Base-by-base conservation (phyloP, 768 basidiomycete species). In the Psilocybe cyanescens region DNA sequence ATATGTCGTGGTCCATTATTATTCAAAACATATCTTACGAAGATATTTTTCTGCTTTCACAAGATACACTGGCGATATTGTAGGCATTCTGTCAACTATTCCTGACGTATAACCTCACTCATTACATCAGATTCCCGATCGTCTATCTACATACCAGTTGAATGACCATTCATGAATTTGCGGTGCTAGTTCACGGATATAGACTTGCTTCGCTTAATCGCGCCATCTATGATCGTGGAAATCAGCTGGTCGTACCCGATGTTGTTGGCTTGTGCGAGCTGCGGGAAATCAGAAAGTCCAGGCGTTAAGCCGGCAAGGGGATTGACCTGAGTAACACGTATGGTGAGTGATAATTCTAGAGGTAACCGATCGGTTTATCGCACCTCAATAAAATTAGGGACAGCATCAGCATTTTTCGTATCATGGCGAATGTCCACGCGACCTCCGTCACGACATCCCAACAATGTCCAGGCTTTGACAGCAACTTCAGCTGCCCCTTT, bases 381-480 rank as follows among this genome's bases (percentile, higher is more conserved):
- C 41, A 60, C 65, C 58, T 67, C 66, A 31, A 64, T 65, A 24
- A 67, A 56, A 45, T 65, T 62, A 0, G 63, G 61, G 12, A 62
- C 37, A 24, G 61, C 63, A 16, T 57, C 24, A 8, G 14, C 17
- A 8, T 41, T 54, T 47, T 53, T 51, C 29, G 28, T 58, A 45
- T 68, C 60, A 17, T 60, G 46, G 11, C 69, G 67, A 50, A 69
- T 48, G 37, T 69, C 68, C 8, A 71, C 44, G 19, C 70, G 63
- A 3, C 70, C 70, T 47, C 64, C 66, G 57, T 71, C 70, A 19
- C 66, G 62, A 39, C 69, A 70, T 16, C 66, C 70, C 24, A 69
- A 44, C 6, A 61, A 7, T 11, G 35, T 62, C 65, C 68, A 71
- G 7, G 65, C 63, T 30, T 55, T 63, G 31, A 71, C 46, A 33